These are phyloP conservation scores for Neofusicoccum laricinum DNA, from an alignment of 2,329 filamentous ascomycete species.

Conservation along the genomic window DNA sequence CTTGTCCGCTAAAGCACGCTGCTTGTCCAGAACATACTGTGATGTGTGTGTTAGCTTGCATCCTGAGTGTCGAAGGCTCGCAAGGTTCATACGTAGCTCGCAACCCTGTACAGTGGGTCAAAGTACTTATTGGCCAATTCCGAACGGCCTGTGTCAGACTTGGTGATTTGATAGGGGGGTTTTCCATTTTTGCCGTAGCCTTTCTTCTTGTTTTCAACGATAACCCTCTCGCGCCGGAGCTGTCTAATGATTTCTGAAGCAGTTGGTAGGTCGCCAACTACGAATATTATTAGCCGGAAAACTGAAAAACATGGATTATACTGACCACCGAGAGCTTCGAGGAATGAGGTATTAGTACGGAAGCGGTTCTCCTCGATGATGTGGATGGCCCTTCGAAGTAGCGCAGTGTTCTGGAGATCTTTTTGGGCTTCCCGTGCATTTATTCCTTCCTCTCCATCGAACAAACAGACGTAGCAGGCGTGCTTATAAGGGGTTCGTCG, in stretches of 20 bases:
- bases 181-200: conserved; percentile 15
- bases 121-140: conserved; percentile 22
- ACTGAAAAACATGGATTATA: neutral
- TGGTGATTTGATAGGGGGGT: conserved; percentile 9
- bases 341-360: conserved; percentile 5
- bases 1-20: no score
- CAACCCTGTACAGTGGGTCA: conserved; percentile 19
- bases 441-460: conserved; percentile 23
- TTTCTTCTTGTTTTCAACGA: conserved; percentile 17
- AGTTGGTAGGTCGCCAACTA: conserved; percentile 23
- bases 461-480: conserved; percentile 47
- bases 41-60: no score
- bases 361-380: conserved; percentile 22
- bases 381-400: conserved; percentile 22
- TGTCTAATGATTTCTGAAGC: conserved; percentile 19
- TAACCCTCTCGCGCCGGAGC: conserved; percentile 17
- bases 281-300: neutral
- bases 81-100: neutral
- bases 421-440: conserved; percentile 5
- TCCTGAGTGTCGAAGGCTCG: no score
- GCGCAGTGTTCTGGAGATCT: conserved; percentile 20
- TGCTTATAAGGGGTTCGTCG: conserved; percentile 24
- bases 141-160: neutral
- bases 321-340: neutral
- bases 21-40: no score